phyloP scores from a whole-genome alignment of 495 filamentous ascomycete genomes.

The Podospora anserina region DNA sequence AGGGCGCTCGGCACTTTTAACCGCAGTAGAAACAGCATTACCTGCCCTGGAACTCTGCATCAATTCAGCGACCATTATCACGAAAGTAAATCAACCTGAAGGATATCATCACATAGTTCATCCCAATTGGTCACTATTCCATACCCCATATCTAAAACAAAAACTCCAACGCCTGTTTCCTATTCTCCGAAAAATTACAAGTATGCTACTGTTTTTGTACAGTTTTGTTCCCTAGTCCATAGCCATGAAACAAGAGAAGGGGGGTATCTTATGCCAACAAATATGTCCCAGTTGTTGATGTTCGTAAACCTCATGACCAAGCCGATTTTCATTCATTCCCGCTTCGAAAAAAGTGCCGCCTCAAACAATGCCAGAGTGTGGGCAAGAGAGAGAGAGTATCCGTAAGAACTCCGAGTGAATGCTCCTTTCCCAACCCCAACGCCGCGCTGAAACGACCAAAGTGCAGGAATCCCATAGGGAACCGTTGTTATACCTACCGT shows the following conservation, averaged over 20 bases:
- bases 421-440: conserved; percentile 38
- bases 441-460: conserved; percentile 44
- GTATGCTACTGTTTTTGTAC: conserved; percentile 19
- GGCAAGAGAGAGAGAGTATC: background rate
- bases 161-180: conserved; percentile 9
- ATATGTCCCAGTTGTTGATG: conserved; percentile 8
- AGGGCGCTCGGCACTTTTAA: background rate
- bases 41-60: background rate
- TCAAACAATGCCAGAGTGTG: background rate
- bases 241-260: background rate
- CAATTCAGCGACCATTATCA: background rate
- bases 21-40: background rate
- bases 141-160: background rate
- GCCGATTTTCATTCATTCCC: conserved; percentile 26
- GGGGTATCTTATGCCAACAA: conserved; percentile 9
- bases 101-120: background rate
- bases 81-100: background rate
- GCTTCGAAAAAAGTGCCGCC: conserved; percentile 8
- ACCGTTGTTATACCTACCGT: conserved; percentile 45
- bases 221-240: background rate
- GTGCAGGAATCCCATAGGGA: conserved; percentile 34
- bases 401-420: background rate
- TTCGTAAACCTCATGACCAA: conserved; percentile 26
- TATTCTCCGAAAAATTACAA: conserved; percentile 17
- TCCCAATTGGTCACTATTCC: background rate